Conservation (phyloP, 2,329 filamentous ascomycete genomes). For the Ophiostoma pallidulum region DNA sequence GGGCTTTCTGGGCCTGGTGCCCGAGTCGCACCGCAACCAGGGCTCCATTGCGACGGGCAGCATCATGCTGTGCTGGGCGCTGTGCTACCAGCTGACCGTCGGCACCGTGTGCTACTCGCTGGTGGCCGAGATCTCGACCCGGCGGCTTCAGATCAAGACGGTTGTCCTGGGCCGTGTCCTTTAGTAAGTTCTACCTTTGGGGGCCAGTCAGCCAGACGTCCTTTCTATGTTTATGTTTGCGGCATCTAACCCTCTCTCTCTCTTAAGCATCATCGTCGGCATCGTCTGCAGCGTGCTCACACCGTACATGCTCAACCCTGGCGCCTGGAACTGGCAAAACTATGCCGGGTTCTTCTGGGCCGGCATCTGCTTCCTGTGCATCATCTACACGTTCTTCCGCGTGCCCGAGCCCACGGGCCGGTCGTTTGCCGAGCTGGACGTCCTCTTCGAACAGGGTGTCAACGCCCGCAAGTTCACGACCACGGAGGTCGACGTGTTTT, state of each 20-base stretch:
- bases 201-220: too few relatives aligned
- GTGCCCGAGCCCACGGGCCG: conserved; percentile 72
- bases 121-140: conserved; percentile 73
- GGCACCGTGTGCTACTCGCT: conserved; percentile 86
- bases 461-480: conserved; percentile 62
- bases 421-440: conserved; percentile 76
- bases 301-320: conserved; percentile 87
- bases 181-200: conserved; percentile 9
- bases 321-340: conserved; percentile 80
- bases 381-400: conserved; percentile 73
- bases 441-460: conserved; percentile 68
- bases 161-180: conserved; percentile 25
- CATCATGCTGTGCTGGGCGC: conserved; percentile 75
- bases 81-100: conserved; percentile 78
- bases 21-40: conserved; percentile 45
- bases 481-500: conserved; percentile 48
- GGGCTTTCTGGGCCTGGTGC: conserved; percentile 72
- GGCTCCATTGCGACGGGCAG: conserved; percentile 69
- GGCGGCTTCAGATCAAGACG: conserved; percentile 81
- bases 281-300: conserved; percentile 77
- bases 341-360: conserved; percentile 85
- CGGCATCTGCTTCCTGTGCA: conserved; percentile 68
- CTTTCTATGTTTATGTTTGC: not conserved
- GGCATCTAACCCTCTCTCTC: not conserved
- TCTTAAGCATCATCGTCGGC: conserved; percentile 55